phyloP scores from a whole-genome alignment of 768 basidiomycete genomes.

The Boletellus ananas region DNA sequence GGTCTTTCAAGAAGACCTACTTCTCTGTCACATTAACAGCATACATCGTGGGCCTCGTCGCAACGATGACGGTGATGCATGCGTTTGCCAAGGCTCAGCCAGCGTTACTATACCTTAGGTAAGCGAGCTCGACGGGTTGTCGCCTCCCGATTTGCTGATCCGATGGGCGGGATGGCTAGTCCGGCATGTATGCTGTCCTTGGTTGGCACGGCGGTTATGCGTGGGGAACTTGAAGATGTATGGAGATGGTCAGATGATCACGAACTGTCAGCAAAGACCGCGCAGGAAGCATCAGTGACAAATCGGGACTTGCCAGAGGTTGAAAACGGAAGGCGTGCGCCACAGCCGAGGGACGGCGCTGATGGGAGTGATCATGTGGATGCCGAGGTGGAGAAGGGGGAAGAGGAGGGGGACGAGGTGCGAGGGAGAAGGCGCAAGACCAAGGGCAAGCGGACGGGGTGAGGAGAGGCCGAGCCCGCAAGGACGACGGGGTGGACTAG shows the following conservation, averaged over 20 bases:
- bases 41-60: slow-evolving; percentile 68
- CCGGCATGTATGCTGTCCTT: slow-evolving; percentile 78
- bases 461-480: not conserved
- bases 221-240: slow-evolving; percentile 66
- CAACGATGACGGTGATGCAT: slow-evolving; percentile 88
- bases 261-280: slow-evolving; percentile 21
- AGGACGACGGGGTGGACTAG: too few species aligned
- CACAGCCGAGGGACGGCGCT: slow-evolving; percentile 15
- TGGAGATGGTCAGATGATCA: slow-evolving; percentile 72
- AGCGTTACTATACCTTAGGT: slow-evolving; percentile 90
- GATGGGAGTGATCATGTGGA: slow-evolving; percentile 11
- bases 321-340: slow-evolving; percentile 16
- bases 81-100: slow-evolving; percentile 75
- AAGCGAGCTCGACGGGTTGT: slow-evolving; percentile 19
- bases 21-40: slow-evolving; percentile 66
- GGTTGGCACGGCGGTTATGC: slow-evolving; percentile 48
- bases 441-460: slow-evolving; percentile 18
- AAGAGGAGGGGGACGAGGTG: slow-evolving; percentile 10
- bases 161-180: slow-evolving; percentile 32
- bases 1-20: slow-evolving; percentile 62
- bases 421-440: slow-evolving; percentile 20
- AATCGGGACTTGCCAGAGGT: slow-evolving; percentile 11
- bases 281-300: slow-evolving; percentile 9
- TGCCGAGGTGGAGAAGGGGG: slow-evolving; percentile 4
- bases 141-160: not conserved